Evolutionary conservation across 495 filamentous ascomycete species (phyloP), one percentile per base, ranked within the genome.

Genomic region (Tuber melanosporum): DNA sequence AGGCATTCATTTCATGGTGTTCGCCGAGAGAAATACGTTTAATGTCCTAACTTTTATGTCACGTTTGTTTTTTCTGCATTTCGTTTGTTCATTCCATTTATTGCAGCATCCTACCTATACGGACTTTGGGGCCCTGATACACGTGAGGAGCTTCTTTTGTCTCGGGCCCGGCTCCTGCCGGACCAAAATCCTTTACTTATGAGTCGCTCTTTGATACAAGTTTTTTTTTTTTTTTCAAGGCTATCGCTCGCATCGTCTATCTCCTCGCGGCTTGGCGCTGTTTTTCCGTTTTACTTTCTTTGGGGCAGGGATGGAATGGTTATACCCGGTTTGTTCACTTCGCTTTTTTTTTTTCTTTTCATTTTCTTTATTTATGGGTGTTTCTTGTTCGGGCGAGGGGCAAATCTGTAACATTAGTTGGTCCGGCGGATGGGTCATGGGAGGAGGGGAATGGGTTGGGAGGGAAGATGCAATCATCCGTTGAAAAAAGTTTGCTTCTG

Each of bases 1-100:
- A 71, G 78, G 74, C 78, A 80, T 79, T 80, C 78, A 42, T 80
- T 80, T 44, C 77, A 80, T 75, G 77, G 77, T 71, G 78, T 80
- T 80, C 78, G 78, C 73, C 74, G 69, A 57, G 78, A 79, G 78
- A 52, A 69, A 71, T 80, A 80, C 49, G 77, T 80, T 76, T 80
- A 80, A 80, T 80, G 77, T 36, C 45, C 57, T 75, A 71, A 75
- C n/a, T 52, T 73, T 45, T 17, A 79, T 44, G 78, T 80, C 41
- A 80, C 62, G 78, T 76, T 80, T 80, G 47, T 26, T 78, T 46
- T 36, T 66, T 66, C 26, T 8, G 26, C 57, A 66, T 66, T 66
- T 36, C 57, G 10, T 66, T 66, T 66, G 26, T 66, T 66, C 26
- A 62, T 26, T 19, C 57, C 57, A 66, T 66, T 66, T 66, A 12